phyloP scores from a whole-genome alignment of 2,329 filamentous ascomycete genomes.

The Ophiocordyceps robertsii region DNA sequence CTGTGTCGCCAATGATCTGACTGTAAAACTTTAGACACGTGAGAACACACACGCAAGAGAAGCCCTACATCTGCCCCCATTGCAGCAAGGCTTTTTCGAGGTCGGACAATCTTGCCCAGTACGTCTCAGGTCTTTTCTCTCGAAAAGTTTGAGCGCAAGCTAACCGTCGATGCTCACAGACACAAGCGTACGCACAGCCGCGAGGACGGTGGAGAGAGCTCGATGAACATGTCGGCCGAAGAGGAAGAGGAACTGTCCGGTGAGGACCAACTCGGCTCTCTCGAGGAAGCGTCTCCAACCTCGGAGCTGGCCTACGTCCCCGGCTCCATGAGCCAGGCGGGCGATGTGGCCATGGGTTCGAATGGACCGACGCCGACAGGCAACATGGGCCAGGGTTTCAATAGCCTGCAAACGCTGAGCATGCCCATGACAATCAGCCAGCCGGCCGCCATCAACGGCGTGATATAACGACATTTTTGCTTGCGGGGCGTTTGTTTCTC shows the following conservation, averaged over 20 bases:
- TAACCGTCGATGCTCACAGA: slow-evolving; percentile 29
- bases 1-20: background rate
- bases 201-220: slow-evolving; percentile 41
- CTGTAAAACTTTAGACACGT: slow-evolving; percentile 59
- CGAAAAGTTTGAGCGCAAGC: slow-evolving; percentile 9
- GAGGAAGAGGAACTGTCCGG: slow-evolving; percentile 74
- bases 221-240: slow-evolving; percentile 59
- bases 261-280: slow-evolving; percentile 69
- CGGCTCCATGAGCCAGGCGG: slow-evolving; percentile 33
- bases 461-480: slow-evolving; percentile 22
- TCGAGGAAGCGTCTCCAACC: slow-evolving; percentile 65
- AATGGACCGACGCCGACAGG: slow-evolving; percentile 5
- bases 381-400: slow-evolving; percentile 26
- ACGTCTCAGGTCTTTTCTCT: slow-evolving; percentile 23
- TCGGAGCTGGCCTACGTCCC: slow-evolving; percentile 52
- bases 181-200: slow-evolving; percentile 69
- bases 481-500: slow-evolving; percentile 3
- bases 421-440: slow-evolving; percentile 53
- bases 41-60: slow-evolving; percentile 97
- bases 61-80: slow-evolving; percentile 92
- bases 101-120: slow-evolving; percentile 98
- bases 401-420: slow-evolving; percentile 46
- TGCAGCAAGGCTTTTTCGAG: slow-evolving; percentile 98
- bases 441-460: slow-evolving; percentile 30
- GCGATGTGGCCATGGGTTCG: slow-evolving; percentile 14